Conservation (phyloP, 2,329 filamentous ascomycete species). For the Colletotrichum sp. region DNA sequence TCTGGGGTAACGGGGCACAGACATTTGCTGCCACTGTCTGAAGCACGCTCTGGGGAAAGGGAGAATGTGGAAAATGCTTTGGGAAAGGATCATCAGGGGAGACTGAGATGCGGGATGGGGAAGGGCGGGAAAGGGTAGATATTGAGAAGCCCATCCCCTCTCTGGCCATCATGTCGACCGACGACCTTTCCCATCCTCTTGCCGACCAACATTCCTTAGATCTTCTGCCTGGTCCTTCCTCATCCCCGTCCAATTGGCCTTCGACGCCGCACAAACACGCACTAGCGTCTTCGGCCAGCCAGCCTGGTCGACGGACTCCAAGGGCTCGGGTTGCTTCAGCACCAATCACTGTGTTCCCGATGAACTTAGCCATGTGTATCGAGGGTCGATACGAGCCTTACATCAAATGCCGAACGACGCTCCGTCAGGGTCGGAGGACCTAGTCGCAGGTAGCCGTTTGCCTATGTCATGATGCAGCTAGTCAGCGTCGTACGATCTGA, state of each 20-base stretch:
- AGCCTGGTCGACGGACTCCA: background rate
- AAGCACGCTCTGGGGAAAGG: background rate
- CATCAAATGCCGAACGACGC: background rate
- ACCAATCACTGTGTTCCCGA: background rate
- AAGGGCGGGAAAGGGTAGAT: background rate
- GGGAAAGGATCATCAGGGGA: background rate
- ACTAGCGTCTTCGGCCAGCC: background rate
- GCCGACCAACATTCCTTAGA: background rate
- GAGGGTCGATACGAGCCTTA: background rate
- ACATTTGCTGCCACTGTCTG: background rate
- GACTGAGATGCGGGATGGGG: background rate
- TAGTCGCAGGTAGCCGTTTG: background rate
- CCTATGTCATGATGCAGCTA: background rate
- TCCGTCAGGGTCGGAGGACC: rapidly evolving
- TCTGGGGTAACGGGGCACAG: background rate
- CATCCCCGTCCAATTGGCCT: background rate
- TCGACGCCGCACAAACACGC: background rate
- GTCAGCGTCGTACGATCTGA: rapidly evolving
- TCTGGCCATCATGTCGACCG: rapidly evolving
- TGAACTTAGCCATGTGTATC: no score
- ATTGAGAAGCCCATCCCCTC: background rate
- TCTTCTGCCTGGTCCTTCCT: background rate
- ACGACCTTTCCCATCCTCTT: rapidly evolving
- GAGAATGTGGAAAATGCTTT: background rate
- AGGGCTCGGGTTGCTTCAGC: background rate